Conservation (phyloP, 805 yeast genomes). For the Metschnikowia henanensis region DNA sequence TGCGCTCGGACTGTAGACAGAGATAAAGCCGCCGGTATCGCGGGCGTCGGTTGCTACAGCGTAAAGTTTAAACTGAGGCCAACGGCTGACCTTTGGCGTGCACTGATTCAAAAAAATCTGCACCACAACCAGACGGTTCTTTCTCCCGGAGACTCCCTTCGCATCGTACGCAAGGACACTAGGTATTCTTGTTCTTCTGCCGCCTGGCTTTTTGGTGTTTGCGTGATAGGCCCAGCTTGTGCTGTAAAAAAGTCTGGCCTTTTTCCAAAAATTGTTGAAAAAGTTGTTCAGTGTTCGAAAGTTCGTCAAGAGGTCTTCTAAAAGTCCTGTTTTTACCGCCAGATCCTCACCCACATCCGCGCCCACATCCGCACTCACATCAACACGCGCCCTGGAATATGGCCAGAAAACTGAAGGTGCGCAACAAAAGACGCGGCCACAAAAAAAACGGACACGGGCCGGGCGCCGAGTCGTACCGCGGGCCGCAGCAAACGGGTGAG, state of each 20-base stretch:
- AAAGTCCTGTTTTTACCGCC: too few species aligned
- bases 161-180: too few species aligned
- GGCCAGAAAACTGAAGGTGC: constrained; percentile 15
- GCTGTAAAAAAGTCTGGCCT: too few species aligned
- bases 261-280: too few species aligned
- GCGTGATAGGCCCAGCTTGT: too few species aligned
- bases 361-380: not conserved
- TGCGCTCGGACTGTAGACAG: not conserved
- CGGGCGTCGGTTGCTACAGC: not conserved
- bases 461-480: not conserved
- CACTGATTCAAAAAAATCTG: not conserved
- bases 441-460: constrained; percentile 1
- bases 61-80: not conserved
- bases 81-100: not conserved
- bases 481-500: not conserved
- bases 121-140: not conserved
- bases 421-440: constrained; percentile 12
- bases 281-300: too few species aligned
- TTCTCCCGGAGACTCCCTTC: too few species aligned
- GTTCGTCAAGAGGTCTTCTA: too few species aligned
- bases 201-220: too few species aligned
- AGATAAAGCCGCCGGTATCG: not conserved
- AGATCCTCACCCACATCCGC: too few species aligned
- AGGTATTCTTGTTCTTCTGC: too few species aligned
- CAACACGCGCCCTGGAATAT: not conserved